A percentile compares a stretch with the other conserved stretches of the same genome.
These are phyloP conservation scores for Aspergillus sparsus DNA, from an alignment of 495 filamentous ascomycete genomes.

Conservation along the genomic window DNA sequence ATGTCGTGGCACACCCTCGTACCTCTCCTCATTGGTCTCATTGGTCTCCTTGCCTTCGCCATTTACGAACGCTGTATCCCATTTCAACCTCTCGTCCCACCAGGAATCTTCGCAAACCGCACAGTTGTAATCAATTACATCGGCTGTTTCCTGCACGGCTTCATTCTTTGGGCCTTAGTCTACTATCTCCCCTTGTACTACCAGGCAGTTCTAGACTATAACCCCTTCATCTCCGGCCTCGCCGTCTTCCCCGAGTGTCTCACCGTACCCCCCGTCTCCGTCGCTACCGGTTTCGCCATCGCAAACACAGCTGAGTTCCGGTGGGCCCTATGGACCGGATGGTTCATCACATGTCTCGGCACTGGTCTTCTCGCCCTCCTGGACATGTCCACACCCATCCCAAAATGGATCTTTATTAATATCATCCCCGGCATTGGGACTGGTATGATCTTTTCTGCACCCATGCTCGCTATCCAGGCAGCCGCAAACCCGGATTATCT, in stretches of 20 bases:
- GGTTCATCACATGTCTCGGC: conserved; percentile 49
- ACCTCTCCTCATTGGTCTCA: conserved; percentile 29
- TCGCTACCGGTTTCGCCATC: conserved; percentile 47
- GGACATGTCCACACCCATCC: conserved; percentile 40
- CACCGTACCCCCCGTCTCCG: conserved; percentile 50
- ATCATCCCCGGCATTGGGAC: conserved; percentile 50
- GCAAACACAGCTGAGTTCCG: conserved; percentile 47
- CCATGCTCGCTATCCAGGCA: conserved; percentile 52
- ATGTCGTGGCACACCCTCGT: conserved; percentile 47
- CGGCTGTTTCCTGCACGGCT: conserved; percentile 47
- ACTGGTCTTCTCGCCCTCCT: conserved; percentile 49
- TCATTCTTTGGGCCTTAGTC: conserved; percentile 49
- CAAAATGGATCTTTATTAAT: conserved; percentile 49
- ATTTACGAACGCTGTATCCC: conserved; percentile 31
- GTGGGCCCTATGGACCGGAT: conserved; percentile 55
- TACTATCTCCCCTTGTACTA: conserved; percentile 54
- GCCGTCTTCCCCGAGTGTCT: conserved; percentile 51
- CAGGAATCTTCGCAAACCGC: conserved; percentile 46
- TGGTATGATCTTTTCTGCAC: conserved; percentile 48
- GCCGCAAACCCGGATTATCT: conserved; percentile 40
- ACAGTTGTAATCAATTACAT: conserved; percentile 45
- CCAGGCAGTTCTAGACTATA: conserved; percentile 51
- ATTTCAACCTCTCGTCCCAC: conserved; percentile 48
- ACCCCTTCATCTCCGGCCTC: conserved; percentile 45
- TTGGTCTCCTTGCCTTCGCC: conserved; percentile 18